These are phyloP conservation scores for Phtheirospermum japonicum DNA, from an alignment of 257 asterid genomes.

Conservation along the genomic window DNA sequence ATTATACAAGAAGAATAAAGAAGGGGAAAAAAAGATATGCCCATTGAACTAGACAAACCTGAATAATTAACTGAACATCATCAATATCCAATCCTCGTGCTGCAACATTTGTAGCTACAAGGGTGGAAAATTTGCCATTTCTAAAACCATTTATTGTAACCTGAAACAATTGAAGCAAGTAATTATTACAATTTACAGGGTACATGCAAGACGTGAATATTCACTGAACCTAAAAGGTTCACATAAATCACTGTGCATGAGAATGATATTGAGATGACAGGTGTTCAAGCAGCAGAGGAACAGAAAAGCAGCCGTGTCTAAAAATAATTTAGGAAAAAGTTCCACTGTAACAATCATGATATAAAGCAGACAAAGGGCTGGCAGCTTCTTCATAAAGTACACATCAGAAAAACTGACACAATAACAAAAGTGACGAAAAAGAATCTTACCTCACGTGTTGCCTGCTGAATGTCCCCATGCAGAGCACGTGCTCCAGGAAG, in stretches of 20 bases:
- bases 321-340: no score
- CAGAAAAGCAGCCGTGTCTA: no score
- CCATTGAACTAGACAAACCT: slow-evolving; percentile 47
- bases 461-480: slow-evolving; percentile 97
- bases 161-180: slow-evolving; percentile 38
- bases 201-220: background rate
- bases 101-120: slow-evolving; percentile 96
- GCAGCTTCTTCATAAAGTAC: background rate
- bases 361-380: slow-evolving; percentile 5
- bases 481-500: slow-evolving; percentile 96
- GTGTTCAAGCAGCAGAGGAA: no score
- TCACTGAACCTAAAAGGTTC: background rate
- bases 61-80: slow-evolving; percentile 92
- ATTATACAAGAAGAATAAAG: background rate
- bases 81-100: slow-evolving; percentile 98
- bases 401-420: background rate
- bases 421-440: background rate
- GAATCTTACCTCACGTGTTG: slow-evolving; percentile 81
- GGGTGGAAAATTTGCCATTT: slow-evolving; percentile 76
- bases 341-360: background rate
- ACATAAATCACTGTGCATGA: no score
- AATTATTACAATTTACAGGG: background rate
- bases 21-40: background rate
- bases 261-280: no score
- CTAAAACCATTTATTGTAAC: slow-evolving; percentile 85